These are phyloP conservation scores for Boletus sp. DNA, from an alignment of 1,284 basidiomycete genomes.

Conservation along the genomic window DNA sequence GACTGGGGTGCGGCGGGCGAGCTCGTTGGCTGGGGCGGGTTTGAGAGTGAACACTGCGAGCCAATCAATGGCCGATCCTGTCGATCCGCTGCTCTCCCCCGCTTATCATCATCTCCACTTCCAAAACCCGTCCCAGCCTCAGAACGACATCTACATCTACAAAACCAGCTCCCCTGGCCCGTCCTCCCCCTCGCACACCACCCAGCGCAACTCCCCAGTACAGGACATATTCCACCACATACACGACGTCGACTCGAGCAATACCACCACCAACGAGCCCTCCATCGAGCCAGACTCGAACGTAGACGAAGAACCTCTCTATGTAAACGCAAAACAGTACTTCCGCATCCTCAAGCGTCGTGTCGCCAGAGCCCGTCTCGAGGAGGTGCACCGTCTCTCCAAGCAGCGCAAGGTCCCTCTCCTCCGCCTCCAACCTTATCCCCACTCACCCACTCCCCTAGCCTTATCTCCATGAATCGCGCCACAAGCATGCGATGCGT, in stretches of 20 bases:
- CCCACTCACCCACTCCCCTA: constrained; percentile 33
- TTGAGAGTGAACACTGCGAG: constrained; percentile 33
- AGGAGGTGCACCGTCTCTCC: constrained; percentile 89
- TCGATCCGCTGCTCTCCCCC: constrained; percentile 62
- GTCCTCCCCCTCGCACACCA: constrained; percentile 22
- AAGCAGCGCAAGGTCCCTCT: constrained; percentile 78
- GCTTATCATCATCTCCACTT: constrained; percentile 54
- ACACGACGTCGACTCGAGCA: constrained; percentile 22
- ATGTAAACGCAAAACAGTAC: constrained; percentile 97
- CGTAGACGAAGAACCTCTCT: constrained; percentile 90
- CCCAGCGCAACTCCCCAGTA: constrained; percentile 23
- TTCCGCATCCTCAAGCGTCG: constrained; percentile 93
- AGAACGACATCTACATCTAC: constrained; percentile 32
- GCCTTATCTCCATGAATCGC: constrained; percentile 96
- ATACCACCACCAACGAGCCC: constrained; percentile 16
- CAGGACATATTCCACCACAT: constrained; percentile 34
- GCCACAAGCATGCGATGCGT: constrained; percentile 97
- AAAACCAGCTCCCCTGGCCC: constrained; percentile 28
- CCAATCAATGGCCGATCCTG: constrained; percentile 58
- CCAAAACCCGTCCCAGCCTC: constrained; percentile 24
- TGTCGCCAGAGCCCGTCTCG: constrained; percentile 81
- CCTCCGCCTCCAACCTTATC: background rate
- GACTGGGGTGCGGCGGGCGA: background rate
- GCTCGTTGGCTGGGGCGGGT: constrained; percentile 8
- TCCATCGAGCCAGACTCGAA: constrained; percentile 22